phyloP scores from a whole-genome alignment of 192 early-diverging fungal species.

The Rhizophagus sp. region DNA sequence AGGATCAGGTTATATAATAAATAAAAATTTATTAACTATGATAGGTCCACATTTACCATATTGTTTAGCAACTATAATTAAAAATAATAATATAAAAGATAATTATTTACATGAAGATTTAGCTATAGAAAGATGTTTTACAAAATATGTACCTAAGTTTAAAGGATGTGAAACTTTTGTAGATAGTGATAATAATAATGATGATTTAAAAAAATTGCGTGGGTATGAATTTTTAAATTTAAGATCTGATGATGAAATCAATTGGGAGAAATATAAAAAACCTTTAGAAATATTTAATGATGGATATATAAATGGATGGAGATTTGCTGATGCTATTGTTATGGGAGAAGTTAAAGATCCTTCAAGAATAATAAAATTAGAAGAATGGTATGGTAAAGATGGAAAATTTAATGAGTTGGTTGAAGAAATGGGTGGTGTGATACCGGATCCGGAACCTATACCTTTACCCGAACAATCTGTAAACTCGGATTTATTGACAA shows the following conservation, averaged over 20 bases:
- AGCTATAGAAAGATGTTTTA: conserved; percentile 19
- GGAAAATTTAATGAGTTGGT: neutral
- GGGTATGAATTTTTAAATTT: neutral
- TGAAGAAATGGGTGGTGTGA: neutral
- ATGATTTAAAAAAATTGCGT: neutral
- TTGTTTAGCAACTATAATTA: conserved; percentile 1
- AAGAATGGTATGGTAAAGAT: conserved; percentile 7
- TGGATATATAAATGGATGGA: neutral
- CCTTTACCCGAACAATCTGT: too few relatives aligned
- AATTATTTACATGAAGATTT: conserved; percentile 2
- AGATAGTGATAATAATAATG: neutral
- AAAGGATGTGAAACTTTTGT: conserved; percentile 5
- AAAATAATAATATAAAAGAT: neutral
- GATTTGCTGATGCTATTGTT: neutral
- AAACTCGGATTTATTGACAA: too few relatives aligned
- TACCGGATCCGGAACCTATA: neutral
- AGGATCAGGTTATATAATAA: conserved; percentile 17
- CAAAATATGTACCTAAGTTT: conserved; percentile 5
- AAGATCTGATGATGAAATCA: neutral
- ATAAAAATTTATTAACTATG: conserved; percentile 18
- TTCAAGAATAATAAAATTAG: neutral
- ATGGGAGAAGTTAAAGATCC: neutral
- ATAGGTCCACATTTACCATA: conserved; percentile 23
- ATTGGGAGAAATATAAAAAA: neutral
- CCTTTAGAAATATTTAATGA: conserved; percentile 5